phyloP scores from a whole-genome alignment of 371 early-diverging fungal species.

The Smittium mucronatum region DNA sequence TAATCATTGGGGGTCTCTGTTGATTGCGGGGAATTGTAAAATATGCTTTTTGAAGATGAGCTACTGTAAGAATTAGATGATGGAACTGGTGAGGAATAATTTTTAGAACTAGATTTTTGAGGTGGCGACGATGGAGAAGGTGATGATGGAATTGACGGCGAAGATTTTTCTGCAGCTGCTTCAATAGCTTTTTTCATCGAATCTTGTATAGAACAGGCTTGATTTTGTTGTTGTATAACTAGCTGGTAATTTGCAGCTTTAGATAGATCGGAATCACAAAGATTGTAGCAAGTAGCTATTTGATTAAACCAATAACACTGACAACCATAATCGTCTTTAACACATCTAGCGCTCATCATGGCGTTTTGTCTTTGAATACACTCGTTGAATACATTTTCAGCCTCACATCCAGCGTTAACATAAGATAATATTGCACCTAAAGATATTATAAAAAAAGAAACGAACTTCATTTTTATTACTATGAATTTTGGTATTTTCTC shows the following conservation, averaged over 20 bases:
- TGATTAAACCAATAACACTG: constrained; percentile 10
- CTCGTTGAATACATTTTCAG: constrained; percentile 3
- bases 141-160: background rate
- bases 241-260: background rate
- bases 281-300: constrained; percentile 1
- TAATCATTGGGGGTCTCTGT: background rate
- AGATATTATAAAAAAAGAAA: background rate
- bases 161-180: background rate
- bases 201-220: background rate
- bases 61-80: background rate
- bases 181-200: background rate
- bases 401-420: background rate
- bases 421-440: background rate
- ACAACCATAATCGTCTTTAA: background rate
- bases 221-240: background rate
- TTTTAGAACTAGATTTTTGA: background rate
- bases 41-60: background rate
- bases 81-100: too few species aligned
- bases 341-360: constrained; percentile 4
- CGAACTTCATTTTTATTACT: background rate
- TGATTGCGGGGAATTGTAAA: background rate
- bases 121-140: background rate
- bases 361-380: constrained; percentile 5
- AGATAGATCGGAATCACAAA: background rate
- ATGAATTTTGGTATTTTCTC: background rate